Evolutionary conservation across 1,284 basidiomycete genomes (phyloP), one percentile per base, ranked within the genome.

Genomic region (Mycena sp.): DNA sequence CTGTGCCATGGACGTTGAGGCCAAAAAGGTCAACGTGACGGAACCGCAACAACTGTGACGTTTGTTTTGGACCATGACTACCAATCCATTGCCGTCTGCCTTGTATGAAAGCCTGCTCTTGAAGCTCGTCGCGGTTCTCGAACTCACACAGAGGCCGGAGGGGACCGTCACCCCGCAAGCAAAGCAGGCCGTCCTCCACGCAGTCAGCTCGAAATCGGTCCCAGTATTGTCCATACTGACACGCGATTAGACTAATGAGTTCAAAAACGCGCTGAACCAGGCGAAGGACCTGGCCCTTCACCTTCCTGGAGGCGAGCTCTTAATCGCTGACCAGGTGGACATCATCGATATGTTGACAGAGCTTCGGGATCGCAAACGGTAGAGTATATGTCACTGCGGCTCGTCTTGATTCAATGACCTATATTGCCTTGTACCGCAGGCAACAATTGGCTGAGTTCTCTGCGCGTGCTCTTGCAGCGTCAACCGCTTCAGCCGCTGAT

Each of bases 241-340:
- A 45, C 7, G 9, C n/a, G n/a, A 52, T 43, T 25, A 91, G 89
- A 89, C 89, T 14, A 89, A 87, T 63, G 85, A 88, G 25, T 87
- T 89, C 74, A 89, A 86, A 68, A 83, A 77, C 58, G 72, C 83
- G 11, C 68, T 91, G 46, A 73, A 72, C 17, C 82, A 83, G 46
- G 90, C 89, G 0, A 88, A 83, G 70, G 84, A 88, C 5, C 75
- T 85, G 43, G 86, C 88, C 0, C 71, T 69, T 10, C 75, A 78
- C 26, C 77, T 92, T 5, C 86, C 88, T 1, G 90, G 90, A 4
- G 90, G 89, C 10, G 89, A 91, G 69, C 74, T 91, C 51, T 75
- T 82, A 40, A 82, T 86, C 50, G 78, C 83, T 45, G 87, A 91
- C 54, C 89, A 92, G 68, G 84, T 87, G 63, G 85, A 88, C 41